Evolutionary conservation across 495 filamentous ascomycete species (phyloP).

Genomic region (Halenospora varia): DNA sequence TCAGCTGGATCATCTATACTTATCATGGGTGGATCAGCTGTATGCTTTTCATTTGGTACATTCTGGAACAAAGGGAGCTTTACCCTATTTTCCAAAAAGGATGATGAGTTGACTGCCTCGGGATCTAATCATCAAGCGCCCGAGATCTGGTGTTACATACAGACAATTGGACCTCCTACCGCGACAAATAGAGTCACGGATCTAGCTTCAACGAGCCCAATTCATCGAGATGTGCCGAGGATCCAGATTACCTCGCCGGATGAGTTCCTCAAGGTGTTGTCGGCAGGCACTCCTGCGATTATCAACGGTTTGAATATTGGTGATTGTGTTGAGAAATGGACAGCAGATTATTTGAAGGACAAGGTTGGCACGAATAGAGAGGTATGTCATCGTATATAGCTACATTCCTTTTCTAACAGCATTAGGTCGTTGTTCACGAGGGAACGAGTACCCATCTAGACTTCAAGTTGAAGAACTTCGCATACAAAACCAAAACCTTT

Average conservation of each 20-base stretch:
- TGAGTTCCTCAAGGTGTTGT: constrained; percentile 57
- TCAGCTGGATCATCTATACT: constrained; percentile 38
- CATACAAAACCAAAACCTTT: constrained; percentile 66
- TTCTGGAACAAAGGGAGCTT: constrained; percentile 64
- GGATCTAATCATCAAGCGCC: not conserved
- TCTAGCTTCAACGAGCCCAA: not conserved
- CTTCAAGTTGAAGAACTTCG: constrained; percentile 80
- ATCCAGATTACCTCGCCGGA: constrained; percentile 37
- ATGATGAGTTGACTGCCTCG: not conserved
- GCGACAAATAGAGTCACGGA: not conserved
- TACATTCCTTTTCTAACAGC: constrained; percentile 10
- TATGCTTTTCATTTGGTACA: constrained; percentile 85
- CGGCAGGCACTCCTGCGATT: constrained; percentile 57
- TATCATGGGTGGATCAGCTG: constrained; percentile 75
- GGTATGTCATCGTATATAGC: constrained; percentile 44
- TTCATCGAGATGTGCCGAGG: not conserved
- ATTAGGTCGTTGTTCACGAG: constrained; percentile 68
- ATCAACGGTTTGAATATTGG: constrained; percentile 64
- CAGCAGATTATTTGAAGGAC: constrained; percentile 59
- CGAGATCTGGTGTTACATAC: constrained; percentile 5
- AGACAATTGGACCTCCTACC: constrained; percentile 4
- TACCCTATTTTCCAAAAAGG: constrained; percentile 2
- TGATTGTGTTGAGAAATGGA: constrained; percentile 63
- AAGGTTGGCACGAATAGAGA: constrained; percentile 61
- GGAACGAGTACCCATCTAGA: constrained; percentile 63